Evolutionary conservation across 1,284 basidiomycete species (phyloP).

Genomic region (Tremellales sp.): DNA sequence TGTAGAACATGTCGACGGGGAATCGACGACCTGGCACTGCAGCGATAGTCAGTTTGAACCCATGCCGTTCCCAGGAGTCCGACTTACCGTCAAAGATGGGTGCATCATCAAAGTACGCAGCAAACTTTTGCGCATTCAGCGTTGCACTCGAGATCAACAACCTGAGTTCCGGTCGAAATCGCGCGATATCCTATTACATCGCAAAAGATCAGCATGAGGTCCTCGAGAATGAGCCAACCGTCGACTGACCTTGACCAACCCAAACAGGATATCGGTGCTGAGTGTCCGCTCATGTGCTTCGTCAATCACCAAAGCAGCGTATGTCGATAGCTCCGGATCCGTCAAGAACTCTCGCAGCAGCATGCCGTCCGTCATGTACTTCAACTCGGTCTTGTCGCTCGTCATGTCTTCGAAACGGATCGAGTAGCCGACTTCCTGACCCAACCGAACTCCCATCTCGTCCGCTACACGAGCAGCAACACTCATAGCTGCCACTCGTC

Average conservation of each 20-base stretch:
- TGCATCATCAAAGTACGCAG: conserved; percentile 90
- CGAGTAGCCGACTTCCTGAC: conserved; percentile 96
- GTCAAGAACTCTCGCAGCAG: conserved; percentile 92
- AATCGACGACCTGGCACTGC: conserved; percentile 92
- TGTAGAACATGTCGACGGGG: conserved; percentile 98
- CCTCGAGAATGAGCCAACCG: conserved; percentile 11
- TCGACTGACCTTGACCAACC: conserved; percentile 82
- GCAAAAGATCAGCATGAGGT: conserved; percentile 7
- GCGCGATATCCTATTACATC: conserved; percentile 84
- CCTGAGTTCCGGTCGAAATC: conserved; percentile 87
- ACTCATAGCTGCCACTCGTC: conserved; percentile 98
- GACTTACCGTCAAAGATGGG: conserved; percentile 82
- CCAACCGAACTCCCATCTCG: conserved; percentile 94
- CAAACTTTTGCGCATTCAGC: conserved; percentile 93
- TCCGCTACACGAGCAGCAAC: conserved; percentile 98
- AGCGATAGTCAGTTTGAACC: not conserved
- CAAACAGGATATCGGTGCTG: conserved; percentile 94
- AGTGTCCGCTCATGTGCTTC: conserved; percentile 95
- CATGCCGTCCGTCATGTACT: conserved; percentile 99
- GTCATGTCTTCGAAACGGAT: conserved; percentile 99
- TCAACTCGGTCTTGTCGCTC: conserved; percentile 93
- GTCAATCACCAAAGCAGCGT: conserved; percentile 89
- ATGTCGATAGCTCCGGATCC: conserved; percentile 88
- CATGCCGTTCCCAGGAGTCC: no score
- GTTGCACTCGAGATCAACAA: conserved; percentile 94